Evolutionary conservation across 139 green algal species (phyloP).

Genomic region (Coccomyxa sp.): DNA sequence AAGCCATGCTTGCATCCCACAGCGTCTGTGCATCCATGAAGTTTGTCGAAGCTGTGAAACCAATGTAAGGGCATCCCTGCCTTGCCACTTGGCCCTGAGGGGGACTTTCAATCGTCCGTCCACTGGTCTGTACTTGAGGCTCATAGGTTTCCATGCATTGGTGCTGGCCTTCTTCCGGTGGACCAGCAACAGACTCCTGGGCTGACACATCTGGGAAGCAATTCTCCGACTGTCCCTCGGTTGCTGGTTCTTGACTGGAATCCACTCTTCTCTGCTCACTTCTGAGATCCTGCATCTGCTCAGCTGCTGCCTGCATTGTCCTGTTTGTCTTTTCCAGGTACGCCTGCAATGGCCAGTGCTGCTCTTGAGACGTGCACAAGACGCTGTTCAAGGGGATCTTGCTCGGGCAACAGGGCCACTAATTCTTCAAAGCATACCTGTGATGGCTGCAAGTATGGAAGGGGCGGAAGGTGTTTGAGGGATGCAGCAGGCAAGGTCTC

Average conservation of each 20-base stretch:
- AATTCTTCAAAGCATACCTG: background rate
- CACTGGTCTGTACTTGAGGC: too few relatives aligned
- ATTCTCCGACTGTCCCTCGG: background rate
- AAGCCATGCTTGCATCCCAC: conserved; percentile 49
- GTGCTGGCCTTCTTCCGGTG: too few relatives aligned
- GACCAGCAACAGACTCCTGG: too few relatives aligned
- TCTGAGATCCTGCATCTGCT: background rate
- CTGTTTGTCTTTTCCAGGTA: conserved; percentile 8
- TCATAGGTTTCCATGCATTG: too few relatives aligned
- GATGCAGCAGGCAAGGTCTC: conserved; percentile 7
- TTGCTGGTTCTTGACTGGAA: background rate
- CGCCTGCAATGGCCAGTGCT: background rate
- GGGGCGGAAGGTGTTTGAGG: conserved; percentile 14
- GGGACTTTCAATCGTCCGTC: too few relatives aligned
- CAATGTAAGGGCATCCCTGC: conserved; percentile 18
- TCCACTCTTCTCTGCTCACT: background rate
- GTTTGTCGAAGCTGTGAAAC: conserved; percentile 31
- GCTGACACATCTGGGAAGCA: too few relatives aligned
- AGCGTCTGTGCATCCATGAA: conserved; percentile 46
- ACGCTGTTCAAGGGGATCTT: too few relatives aligned
- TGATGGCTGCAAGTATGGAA: conserved; percentile 22
- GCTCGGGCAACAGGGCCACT: too few relatives aligned
- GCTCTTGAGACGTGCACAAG: background rate
- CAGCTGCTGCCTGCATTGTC: background rate
- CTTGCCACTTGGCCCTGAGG: background rate